A percentile compares a stretch with the other conserved stretches of the same genome.
Evolutionary conservation across 2,329 filamentous ascomycete genomes (phyloP).

Genomic region (Nannizzia gypsea): DNA sequence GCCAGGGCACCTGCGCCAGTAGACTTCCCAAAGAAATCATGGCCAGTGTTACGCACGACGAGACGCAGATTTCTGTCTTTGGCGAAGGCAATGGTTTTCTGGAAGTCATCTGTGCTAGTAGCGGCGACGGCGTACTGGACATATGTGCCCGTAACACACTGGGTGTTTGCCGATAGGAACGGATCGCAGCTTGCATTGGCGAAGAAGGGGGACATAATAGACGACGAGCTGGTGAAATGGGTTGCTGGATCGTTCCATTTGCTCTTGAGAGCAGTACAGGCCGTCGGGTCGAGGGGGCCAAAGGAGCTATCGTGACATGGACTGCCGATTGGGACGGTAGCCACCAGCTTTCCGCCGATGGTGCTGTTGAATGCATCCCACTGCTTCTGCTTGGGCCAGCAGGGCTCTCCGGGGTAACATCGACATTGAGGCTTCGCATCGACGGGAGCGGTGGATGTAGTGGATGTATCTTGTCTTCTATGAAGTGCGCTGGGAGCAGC

Average conservation of each 20-base stretch:
- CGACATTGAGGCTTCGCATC: not conserved
- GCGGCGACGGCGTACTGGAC: conserved; percentile 30
- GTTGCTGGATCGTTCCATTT: conserved; percentile 36
- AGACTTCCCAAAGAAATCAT: conserved; percentile 44
- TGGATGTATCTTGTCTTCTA: not conserved
- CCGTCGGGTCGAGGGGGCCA: conserved; percentile 33
- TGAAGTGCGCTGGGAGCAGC: not conserved
- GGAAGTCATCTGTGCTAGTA: conserved; percentile 18
- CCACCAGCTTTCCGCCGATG: conserved; percentile 40
- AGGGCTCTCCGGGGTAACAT: conserved; percentile 42
- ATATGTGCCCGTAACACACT: not conserved
- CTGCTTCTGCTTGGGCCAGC: conserved; percentile 38
- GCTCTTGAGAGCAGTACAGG: conserved; percentile 32
- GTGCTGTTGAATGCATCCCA: conserved; percentile 44
- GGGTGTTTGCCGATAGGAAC: not conserved
- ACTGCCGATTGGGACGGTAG: conserved; percentile 41
- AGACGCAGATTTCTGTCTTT: conserved; percentile 26
- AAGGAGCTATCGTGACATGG: conserved; percentile 41
- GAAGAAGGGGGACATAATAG: not conserved
- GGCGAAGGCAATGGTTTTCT: conserved; percentile 20
- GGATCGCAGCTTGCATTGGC: conserved; percentile 1
- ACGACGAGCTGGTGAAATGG: conserved; percentile 21
- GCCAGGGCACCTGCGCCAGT: conserved; percentile 45
- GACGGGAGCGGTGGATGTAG: not conserved
- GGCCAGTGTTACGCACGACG: conserved; percentile 45